Evolutionary conservation across 345 rosid genomes (phyloP).

Genomic region (Carallia brachiata): DNA sequence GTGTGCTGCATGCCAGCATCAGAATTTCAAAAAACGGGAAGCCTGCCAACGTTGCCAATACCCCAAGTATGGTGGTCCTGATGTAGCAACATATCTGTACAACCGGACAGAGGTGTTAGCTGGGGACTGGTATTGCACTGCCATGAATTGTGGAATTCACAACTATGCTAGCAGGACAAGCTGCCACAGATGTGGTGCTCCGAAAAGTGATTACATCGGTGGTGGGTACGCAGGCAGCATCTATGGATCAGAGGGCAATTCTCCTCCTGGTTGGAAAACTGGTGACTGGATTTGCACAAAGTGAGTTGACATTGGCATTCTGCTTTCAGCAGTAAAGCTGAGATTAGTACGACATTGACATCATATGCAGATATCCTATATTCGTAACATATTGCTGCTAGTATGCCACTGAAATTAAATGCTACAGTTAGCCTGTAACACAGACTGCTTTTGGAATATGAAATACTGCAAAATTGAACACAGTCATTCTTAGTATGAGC

Average conservation of each 20-base stretch:
- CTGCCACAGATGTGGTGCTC: constrained; percentile 67
- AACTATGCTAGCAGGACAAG: constrained; percentile 70
- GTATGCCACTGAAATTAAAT: too few relatives aligned
- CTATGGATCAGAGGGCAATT: constrained; percentile 12
- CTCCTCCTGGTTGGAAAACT: constrained; percentile 70
- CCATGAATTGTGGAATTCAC: constrained; percentile 63
- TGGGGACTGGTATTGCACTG: constrained; percentile 78
- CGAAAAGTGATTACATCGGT: constrained; percentile 39
- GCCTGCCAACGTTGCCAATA: constrained; percentile 69
- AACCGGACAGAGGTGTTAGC: constrained; percentile 60
- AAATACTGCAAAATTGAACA: too few relatives aligned
- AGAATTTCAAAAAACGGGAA: constrained; percentile 77
- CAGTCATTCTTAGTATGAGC: too few relatives aligned
- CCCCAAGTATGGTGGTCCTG: constrained; percentile 76
- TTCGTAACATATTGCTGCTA: too few relatives aligned
- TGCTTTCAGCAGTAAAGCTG: background rate
- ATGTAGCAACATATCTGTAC: constrained; percentile 49
- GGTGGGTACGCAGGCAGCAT: constrained; percentile 8
- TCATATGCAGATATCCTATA: background rate
- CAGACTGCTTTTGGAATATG: too few relatives aligned
- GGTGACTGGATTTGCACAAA: constrained; percentile 84
- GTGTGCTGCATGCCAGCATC: constrained; percentile 71
- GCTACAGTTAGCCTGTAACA: too few relatives aligned
- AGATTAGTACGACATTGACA: background rate
- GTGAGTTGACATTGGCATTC: constrained; percentile 24